phyloP scores from a whole-genome alignment of 352 stramenopile genomes.

The Phytopythium cucurbitacearum region DNA sequence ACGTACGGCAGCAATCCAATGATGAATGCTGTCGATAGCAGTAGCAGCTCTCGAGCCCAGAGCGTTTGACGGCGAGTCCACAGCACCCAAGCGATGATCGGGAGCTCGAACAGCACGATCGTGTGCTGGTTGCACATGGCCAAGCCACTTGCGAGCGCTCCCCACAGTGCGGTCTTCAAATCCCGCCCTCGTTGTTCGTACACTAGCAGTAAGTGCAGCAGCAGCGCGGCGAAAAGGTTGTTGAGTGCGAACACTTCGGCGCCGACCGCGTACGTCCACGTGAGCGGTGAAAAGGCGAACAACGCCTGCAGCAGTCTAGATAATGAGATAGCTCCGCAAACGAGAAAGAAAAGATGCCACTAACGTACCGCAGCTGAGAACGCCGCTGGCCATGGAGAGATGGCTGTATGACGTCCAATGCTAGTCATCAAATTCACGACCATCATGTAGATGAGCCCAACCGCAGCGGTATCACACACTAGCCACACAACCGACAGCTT shows the following conservation, averaged over 20 bases:
- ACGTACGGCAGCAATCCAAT: slow-evolving; percentile 83
- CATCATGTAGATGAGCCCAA: slow-evolving; percentile 47
- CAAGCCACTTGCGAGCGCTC: slow-evolving; percentile 89
- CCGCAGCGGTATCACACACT: slow-evolving; percentile 56
- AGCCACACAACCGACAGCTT: slow-evolving; percentile 1
- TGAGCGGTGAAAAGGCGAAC: slow-evolving; percentile 91
- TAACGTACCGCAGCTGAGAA: slow-evolving; percentile 48
- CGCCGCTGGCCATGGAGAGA: slow-evolving; percentile 26
- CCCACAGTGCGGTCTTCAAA: slow-evolving; percentile 26
- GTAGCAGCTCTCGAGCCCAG: slow-evolving; percentile 27
- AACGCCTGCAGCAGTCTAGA: slow-evolving; percentile 33
- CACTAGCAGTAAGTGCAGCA: slow-evolving; percentile 65
- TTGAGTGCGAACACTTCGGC: slow-evolving; percentile 97
- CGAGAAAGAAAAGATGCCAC: neutral
- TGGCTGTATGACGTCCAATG: slow-evolving; percentile 28
- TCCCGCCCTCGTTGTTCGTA: slow-evolving; percentile 27
- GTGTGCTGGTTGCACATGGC: slow-evolving; percentile 97
- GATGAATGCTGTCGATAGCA: slow-evolving; percentile 40
- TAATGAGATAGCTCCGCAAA: neutral
- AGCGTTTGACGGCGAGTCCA: slow-evolving; percentile 32
- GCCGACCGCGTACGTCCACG: slow-evolving; percentile 93
- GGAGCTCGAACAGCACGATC: slow-evolving; percentile 90
- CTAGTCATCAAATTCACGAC: slow-evolving; percentile 15
- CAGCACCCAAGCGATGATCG: slow-evolving; percentile 81
- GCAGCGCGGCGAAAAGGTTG: slow-evolving; percentile 85